Evolutionary conservation across 331 rosid genomes (phyloP).

Genomic region (Quercus phellos): DNA sequence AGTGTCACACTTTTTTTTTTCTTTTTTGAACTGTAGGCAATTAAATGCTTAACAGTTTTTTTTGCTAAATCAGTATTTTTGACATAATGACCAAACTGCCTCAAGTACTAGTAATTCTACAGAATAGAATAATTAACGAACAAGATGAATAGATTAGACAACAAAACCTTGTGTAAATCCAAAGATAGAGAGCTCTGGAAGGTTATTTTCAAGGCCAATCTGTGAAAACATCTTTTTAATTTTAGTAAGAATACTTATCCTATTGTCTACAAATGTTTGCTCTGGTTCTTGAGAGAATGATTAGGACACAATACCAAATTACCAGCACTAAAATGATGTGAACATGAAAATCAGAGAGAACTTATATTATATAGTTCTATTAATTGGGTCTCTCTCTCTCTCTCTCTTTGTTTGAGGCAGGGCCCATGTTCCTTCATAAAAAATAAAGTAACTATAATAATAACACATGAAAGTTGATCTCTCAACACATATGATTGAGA

Average conservation of each 20-base stretch:
- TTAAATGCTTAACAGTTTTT: too few species aligned
- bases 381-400: neutral
- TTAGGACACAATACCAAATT: slow-evolving; percentile 29
- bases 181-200: neutral
- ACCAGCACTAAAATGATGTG: neutral
- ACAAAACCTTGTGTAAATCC: neutral
- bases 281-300: slow-evolving; percentile 29
- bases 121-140: too few species aligned
- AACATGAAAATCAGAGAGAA: neutral
- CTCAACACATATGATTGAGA: slow-evolving; percentile 23
- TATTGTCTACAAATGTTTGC: slow-evolving; percentile 16
- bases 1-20: too few species aligned
- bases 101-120: too few species aligned
- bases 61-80: too few species aligned
- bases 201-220: neutral
- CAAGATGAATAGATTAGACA: neutral
- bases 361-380: neutral
- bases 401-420: neutral
- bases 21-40: too few species aligned
- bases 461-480: slow-evolving; percentile 20
- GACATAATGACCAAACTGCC: too few species aligned
- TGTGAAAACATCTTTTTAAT: neutral
- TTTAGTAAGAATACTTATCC: neutral
- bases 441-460: neutral
- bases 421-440: neutral